Evolutionary conservation across 805 yeast genomes (phyloP).

Genomic region (Metschnikowia matae): DNA sequence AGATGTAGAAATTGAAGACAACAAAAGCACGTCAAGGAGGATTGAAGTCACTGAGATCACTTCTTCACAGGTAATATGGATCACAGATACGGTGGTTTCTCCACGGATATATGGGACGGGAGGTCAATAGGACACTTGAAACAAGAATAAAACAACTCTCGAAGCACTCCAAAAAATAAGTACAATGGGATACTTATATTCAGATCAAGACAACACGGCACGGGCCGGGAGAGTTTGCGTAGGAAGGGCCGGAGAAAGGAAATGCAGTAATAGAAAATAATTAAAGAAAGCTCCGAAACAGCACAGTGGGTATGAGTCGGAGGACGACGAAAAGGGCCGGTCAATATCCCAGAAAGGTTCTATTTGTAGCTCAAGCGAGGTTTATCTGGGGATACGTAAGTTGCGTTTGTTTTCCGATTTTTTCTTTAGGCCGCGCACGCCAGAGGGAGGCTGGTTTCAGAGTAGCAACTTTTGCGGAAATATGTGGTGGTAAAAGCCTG

Average conservation of each 20-base stretch:
- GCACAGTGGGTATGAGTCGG: background rate
- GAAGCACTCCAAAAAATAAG: background rate
- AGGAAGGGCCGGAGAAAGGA: background rate
- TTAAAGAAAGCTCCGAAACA: background rate
- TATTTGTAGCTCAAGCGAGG: slow-evolving; percentile 1
- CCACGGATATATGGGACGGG: background rate
- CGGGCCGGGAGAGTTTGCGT: background rate
- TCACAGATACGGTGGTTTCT: background rate
- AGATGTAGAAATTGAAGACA: background rate
- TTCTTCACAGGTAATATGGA: background rate
- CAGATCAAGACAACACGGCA: background rate
- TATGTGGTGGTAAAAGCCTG: background rate
- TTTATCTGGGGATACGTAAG: background rate
- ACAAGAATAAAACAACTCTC: background rate
- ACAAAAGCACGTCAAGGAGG: background rate
- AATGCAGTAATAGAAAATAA: background rate
- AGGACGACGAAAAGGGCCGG: background rate
- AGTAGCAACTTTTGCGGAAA: slow-evolving; percentile 4
- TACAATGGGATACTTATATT: background rate
- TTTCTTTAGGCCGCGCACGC: slow-evolving; percentile 7
- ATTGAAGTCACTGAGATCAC: background rate
- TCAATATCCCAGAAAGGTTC: slow-evolving; percentile 1
- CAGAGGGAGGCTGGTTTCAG: slow-evolving; percentile 5
- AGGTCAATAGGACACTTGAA: background rate
- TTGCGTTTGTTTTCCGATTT: slow-evolving; percentile 3